These are phyloP conservation scores for Apiospora pterosperma DNA, from an alignment of 2,329 filamentous ascomycete species.

Conservation along the genomic window DNA sequence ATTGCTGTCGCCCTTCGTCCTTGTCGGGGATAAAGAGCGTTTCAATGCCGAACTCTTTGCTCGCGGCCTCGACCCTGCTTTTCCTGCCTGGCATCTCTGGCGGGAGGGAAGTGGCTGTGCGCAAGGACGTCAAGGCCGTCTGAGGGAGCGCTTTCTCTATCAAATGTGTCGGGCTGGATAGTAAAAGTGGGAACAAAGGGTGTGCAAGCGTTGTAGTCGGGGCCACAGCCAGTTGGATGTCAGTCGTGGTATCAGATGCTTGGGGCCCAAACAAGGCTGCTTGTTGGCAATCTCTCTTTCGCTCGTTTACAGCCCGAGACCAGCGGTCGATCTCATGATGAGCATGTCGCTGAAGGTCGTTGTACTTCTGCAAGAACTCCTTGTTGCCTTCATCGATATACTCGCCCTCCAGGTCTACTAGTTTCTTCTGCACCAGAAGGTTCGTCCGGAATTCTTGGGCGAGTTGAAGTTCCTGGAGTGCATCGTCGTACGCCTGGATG, in stretches of 20 bases:
- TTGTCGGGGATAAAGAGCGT: slow-evolving; percentile 35
- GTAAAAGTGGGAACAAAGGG: slow-evolving; percentile 39
- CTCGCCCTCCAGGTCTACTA: slow-evolving; percentile 12
- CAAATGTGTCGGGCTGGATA: slow-evolving; percentile 47
- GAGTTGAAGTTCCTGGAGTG: slow-evolving; percentile 42
- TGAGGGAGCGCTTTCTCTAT: slow-evolving; percentile 32
- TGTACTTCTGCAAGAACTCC: slow-evolving; percentile 43
- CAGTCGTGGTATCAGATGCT: not conserved
- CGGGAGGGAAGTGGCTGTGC: slow-evolving; percentile 34
- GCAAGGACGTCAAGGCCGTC: slow-evolving; percentile 39
- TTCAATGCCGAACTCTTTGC: slow-evolving; percentile 47
- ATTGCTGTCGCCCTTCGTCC: slow-evolving; percentile 38
- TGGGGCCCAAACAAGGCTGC: not conserved
- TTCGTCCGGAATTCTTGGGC: slow-evolving; percentile 46
- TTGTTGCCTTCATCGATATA: slow-evolving; percentile 27
- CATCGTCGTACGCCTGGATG: slow-evolving; percentile 40
- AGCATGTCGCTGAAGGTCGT: slow-evolving; percentile 31
- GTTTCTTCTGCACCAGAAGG: slow-evolving; percentile 35
- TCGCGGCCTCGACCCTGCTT: slow-evolving; percentile 34
- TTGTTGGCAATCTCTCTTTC: slow-evolving; percentile 37
- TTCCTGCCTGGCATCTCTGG: slow-evolving; percentile 30
- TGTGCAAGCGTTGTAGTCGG: slow-evolving; percentile 31
- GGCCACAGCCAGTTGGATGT: slow-evolving; percentile 1
- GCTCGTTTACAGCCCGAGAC: slow-evolving; percentile 27
- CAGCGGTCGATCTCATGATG: slow-evolving; percentile 29